These are phyloP conservation scores for Knoxia roxburghii DNA, from an alignment of 257 asterid species.

Conservation along the genomic window DNA sequence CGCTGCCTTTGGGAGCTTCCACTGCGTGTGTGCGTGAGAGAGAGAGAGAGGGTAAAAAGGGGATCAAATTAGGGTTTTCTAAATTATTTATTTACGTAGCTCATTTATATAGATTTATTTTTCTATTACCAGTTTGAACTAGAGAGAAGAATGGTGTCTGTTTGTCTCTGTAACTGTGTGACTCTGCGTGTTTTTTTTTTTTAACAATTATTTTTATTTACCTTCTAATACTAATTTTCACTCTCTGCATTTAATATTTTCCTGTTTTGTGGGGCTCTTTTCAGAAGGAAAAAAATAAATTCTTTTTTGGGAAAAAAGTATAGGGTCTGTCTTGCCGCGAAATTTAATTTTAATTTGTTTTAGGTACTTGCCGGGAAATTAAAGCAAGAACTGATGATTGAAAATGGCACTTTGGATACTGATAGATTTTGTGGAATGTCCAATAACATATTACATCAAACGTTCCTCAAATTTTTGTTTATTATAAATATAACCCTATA, in stretches of 20 bases:
- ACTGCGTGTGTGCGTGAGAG: constrained; percentile 3
- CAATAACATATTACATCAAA: too few relatives aligned
- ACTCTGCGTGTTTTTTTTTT: background rate
- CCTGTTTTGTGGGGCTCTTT: background rate
- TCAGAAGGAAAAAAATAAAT: background rate
- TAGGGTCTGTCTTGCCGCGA: background rate
- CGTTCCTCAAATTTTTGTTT: too few relatives aligned
- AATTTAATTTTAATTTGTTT: too few relatives aligned
- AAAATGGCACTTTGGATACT: constrained; percentile 8
- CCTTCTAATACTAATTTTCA: background rate
- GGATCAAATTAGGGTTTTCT: constrained; percentile 14
- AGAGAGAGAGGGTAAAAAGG: background rate
- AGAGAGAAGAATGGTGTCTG: background rate
- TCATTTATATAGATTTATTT: background rate
- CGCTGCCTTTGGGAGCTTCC: constrained; percentile 7
- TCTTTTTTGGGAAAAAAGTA: too few relatives aligned
- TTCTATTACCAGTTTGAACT: background rate
- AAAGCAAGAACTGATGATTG: constrained; percentile 11
- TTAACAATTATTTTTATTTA: background rate
- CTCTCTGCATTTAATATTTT: background rate
- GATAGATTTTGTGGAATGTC: background rate
- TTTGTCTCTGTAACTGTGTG: background rate
- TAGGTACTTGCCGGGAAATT: constrained; percentile 14
- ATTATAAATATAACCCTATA: too few relatives aligned
- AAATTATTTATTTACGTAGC: background rate